Evolutionary conservation across 805 yeast genomes (phyloP), one percentile per base, ranked within the genome.

Genomic region (Candida vaughaniae): DNA sequence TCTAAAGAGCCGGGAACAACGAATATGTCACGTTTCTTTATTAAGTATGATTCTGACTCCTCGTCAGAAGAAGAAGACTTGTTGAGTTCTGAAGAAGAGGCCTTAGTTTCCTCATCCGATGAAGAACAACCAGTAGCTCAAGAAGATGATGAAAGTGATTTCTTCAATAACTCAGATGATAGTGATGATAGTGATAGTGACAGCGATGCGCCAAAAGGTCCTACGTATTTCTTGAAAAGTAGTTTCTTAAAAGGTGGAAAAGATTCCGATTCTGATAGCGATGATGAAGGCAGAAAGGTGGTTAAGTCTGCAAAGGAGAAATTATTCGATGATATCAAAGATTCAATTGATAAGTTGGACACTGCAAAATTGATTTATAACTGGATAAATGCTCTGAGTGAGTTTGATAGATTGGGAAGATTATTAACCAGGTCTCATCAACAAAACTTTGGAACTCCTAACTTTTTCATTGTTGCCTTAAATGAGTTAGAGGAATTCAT

Each of bases 221-320:
- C 81, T 16, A 62, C 77, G 3, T 77, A 76, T 53, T 76, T 77
- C 57, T 64, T 77, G 50, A 77, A 77, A 58, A 71, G 66, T 43
- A 62, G 66, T 38, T 71, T 70, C 49, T 52, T 69, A 42, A 75
- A 74, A 50, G 71, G 62, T 38, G 57, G 55, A 31, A 58, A 41
- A 41, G 57, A 50, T 33, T 55, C 64, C 22, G 78, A 70, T 46
- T 54, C 66, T 36, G 78, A 73, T 38, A 56, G 60, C 36, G 86
- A 78, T 40, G 84, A 77, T 42, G 91, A 83, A 42, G 85, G 82
- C 55, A 83, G 80, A 59, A 85, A 82, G 49, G 88, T 89, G 28
- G 96, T 91, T 50, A 90, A 87, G 68, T 81, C 93, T 41, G 96
- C 97, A 36, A 87, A 84, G 66, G 98, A 90, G 48, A 93, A 91